A percentile compares a stretch with the other conserved stretches of the same genome.
Evolutionary conservation across 495 filamentous ascomycete species (phyloP).

Genomic region (Evansstolkia leycettana): DNA sequence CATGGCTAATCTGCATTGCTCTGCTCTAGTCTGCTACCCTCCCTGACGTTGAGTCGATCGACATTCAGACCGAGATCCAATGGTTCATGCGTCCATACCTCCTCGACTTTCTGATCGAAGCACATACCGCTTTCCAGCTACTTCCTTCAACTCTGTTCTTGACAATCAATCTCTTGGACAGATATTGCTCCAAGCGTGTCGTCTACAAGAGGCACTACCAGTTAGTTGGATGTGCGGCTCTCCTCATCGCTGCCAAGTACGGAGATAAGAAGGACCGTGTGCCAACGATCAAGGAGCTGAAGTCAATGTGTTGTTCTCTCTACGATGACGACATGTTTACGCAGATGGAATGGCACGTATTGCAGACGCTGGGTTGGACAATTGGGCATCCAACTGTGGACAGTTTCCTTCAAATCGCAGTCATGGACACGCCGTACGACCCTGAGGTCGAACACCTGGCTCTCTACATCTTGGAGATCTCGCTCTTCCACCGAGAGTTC

Average conservation of each 20-base stretch:
- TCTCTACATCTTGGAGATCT: slow-evolving; percentile 85
- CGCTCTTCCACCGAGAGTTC: slow-evolving; percentile 91
- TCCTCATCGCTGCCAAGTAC: slow-evolving; percentile 96
- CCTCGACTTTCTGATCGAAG: slow-evolving; percentile 96
- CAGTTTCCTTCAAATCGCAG: slow-evolving; percentile 69
- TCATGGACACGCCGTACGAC: slow-evolving; percentile 54
- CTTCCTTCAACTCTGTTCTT: slow-evolving; percentile 91
- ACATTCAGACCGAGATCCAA: slow-evolving; percentile 97
- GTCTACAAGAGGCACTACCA: slow-evolving; percentile 99
- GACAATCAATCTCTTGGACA: slow-evolving; percentile 89
- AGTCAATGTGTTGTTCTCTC: slow-evolving; percentile 96
- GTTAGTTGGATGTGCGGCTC: slow-evolving; percentile 87
- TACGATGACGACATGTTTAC: slow-evolving; percentile 99
- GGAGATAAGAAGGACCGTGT: slow-evolving; percentile 97
- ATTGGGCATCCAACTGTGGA: slow-evolving; percentile 94
- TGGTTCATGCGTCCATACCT: slow-evolving; percentile 99
- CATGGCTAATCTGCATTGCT: slow-evolving; percentile 17
- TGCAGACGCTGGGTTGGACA: slow-evolving; percentile 94
- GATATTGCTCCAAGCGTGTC: slow-evolving; percentile 96
- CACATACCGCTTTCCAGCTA: slow-evolving; percentile 86
- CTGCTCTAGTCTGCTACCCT: slow-evolving; percentile 65
- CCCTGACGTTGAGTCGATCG: slow-evolving; percentile 92
- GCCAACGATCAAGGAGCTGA: slow-evolving; percentile 86
- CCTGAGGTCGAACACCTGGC: slow-evolving; percentile 89
- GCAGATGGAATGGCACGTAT: slow-evolving; percentile 99